Percentiles rank a stretch among this genome's conserved stretches.
Conservation (phyloP, 2,329 filamentous ascomycete genomes). For the Epichloe bromicola region DNA sequence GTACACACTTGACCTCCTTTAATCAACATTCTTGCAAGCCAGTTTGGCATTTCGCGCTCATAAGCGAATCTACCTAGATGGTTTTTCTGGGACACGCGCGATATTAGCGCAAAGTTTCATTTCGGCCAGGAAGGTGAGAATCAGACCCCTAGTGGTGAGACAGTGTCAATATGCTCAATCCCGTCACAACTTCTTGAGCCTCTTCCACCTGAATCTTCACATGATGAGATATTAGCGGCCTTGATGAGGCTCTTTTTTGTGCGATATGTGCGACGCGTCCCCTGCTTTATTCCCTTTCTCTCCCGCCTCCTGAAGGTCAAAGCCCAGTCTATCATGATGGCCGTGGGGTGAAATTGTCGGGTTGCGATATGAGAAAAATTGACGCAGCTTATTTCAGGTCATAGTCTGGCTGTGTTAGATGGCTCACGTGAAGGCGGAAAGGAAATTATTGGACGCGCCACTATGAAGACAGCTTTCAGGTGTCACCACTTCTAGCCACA, state of each 20-base stretch:
- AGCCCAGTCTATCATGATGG: constrained; percentile 1
- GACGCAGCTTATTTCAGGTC: no score
- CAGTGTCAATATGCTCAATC: not conserved
- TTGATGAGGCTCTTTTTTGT: not conserved
- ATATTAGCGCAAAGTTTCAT: no score
- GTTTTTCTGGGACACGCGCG: constrained; percentile 7
- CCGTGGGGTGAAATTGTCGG: not conserved
- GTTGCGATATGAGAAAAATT: not conserved
- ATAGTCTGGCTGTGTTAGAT: no score
- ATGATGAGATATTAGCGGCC: not conserved
- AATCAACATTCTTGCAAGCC: constrained; percentile 3
- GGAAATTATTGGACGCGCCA: no score
- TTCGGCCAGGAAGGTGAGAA: not conserved
- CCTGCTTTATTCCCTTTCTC: not conserved
- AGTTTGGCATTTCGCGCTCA: constrained; percentile 6
- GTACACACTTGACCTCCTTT: constrained; percentile 5
- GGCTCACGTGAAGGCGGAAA: no score
- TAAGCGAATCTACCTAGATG: constrained; percentile 4
- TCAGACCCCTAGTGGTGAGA: not conserved
- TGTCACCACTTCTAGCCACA: no score
- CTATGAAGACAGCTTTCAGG: no score
- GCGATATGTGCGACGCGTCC: not conserved
- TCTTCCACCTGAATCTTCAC: not conserved
- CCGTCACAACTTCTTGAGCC: not conserved
- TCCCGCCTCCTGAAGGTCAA: not conserved